Percentiles rank a stretch among this genome's conserved stretches.
phyloP scores from a whole-genome alignment of 148 eudicot genomes.

The Nepenthes mirabilis region DNA sequence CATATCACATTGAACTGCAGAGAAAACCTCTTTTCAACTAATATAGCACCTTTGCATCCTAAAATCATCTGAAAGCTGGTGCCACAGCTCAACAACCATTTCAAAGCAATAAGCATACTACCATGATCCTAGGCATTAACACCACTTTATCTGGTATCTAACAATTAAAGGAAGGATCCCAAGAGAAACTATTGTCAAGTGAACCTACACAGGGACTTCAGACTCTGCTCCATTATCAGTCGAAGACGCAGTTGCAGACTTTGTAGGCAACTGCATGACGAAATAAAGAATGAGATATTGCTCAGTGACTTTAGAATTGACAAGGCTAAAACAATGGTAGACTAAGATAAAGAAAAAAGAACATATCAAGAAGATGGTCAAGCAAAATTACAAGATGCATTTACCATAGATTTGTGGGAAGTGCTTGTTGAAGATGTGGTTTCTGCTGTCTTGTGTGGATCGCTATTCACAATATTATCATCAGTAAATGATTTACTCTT shows the following conservation, averaged over 20 bases:
- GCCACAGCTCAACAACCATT: not conserved
- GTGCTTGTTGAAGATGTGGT: no score
- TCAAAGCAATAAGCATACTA: not conserved
- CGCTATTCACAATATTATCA: no score
- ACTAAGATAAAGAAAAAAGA: not conserved
- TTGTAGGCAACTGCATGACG: slow-evolving; percentile 24
- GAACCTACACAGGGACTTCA: slow-evolving; percentile 43
- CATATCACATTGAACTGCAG: not conserved
- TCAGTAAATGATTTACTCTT: no score
- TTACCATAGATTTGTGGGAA: slow-evolving; percentile 31
- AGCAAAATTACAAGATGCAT: slow-evolving; percentile 5
- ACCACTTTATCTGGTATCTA: no score
- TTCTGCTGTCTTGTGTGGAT: no score
- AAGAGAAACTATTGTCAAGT: slow-evolving; percentile 1
- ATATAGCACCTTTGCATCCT: not conserved
- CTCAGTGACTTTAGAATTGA: not conserved
- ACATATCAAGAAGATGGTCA: not conserved
- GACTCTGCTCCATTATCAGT: slow-evolving; percentile 21
- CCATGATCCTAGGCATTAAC: no score
- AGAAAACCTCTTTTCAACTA: not conserved
- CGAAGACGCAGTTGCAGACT: slow-evolving; percentile 25
- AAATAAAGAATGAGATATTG: not conserved
- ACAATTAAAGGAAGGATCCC: no score
- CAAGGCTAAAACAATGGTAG: not conserved
- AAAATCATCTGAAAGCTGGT: not conserved